Evolutionary conservation across 495 filamentous ascomycete genomes (phyloP), one percentile per base, ranked within the genome.

Genomic region (Aspergillus saccharolyticus): DNA sequence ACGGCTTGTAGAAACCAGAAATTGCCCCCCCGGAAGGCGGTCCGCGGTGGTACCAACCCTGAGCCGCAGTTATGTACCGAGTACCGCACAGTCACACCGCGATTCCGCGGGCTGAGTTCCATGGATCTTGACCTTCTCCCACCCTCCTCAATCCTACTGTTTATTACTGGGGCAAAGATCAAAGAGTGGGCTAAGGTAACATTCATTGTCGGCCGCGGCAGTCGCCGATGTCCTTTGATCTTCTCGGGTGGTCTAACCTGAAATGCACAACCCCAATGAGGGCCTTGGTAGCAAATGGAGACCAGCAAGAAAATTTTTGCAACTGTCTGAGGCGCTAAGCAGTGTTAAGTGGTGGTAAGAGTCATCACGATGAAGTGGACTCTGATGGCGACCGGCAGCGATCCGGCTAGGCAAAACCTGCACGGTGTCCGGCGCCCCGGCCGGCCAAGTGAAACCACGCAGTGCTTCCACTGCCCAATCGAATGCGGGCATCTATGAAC

Each of bases 381-480:
- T 39, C 33, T 2, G 14, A 39, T 5, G 33, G 4, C 33, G 33
- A 39, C 33, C 33, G 33, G 33, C 33, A 39, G 33, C 33, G 33
- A 39, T 39, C 33, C 33, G 33, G 33, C 33, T 39, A 39, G 33
- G 10, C 2, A 8, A 39, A 39, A 39, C 2, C 14, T 5, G 4
- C n/a, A 50, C 47, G 22, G 47, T n/a, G 22, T 30, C 24, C 21
- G 47, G 47, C 22, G 47, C 28, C 16, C 47, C 6, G 33, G 6
- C 14, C 7, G 9, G 25, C 9, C 25, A 9, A 24, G n/a, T 20
- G 12, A 22, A 47, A 50, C 47, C 22, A 50, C 14, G 5, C 46
- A 21, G 2, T 3, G 20, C 21, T n/a, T 60, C 54, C 59, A 60
- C 57, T 54, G 20, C 25, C 55, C 54, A 54, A 57, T 59, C 12